Evolutionary conservation across 2,329 filamentous ascomycete genomes (phyloP).

Genomic region (Cylindrodendrum hubeiense): DNA sequence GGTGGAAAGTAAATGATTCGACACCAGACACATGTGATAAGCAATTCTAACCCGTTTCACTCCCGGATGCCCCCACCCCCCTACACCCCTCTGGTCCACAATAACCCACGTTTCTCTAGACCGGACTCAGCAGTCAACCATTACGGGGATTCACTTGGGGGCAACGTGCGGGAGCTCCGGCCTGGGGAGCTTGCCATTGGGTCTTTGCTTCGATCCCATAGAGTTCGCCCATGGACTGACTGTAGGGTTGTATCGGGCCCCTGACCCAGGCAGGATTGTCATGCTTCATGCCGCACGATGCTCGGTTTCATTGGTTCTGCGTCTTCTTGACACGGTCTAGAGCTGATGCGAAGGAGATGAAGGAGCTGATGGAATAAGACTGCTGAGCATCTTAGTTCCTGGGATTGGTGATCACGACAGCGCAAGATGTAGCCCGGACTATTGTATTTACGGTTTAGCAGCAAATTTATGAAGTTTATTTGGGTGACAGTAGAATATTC

Average conservation of each 20-base stretch:
- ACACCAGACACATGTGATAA: constrained; percentile 5
- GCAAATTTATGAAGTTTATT: not conserved
- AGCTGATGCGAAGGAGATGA: not conserved
- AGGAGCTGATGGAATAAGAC: not conserved
- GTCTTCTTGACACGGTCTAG: not conserved
- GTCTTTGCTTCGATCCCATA: not conserved
- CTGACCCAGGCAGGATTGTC: not conserved
- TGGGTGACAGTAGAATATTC: not conserved
- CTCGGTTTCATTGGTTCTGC: not conserved
- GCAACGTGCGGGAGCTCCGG: not conserved
- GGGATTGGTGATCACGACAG: not conserved
- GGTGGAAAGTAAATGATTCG: constrained; percentile 12
- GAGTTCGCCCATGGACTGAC: not conserved
- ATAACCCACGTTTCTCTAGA: not conserved
- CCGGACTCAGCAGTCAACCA: not conserved
- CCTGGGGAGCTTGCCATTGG: not conserved
- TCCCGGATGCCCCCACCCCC: not conserved
- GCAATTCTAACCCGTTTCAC: constrained; percentile 1
- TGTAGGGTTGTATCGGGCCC: not conserved
- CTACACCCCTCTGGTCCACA: constrained; percentile 6
- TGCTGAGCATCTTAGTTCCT: not conserved
- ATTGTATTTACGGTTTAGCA: not conserved
- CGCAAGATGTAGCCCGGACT: not conserved
- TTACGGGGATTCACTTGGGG: not conserved
- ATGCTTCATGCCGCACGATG: not conserved